Evolutionary conservation across 768 basidiomycete genomes (phyloP), one percentile per base, ranked within the genome.

Genomic region (Mycena floridula): DNA sequence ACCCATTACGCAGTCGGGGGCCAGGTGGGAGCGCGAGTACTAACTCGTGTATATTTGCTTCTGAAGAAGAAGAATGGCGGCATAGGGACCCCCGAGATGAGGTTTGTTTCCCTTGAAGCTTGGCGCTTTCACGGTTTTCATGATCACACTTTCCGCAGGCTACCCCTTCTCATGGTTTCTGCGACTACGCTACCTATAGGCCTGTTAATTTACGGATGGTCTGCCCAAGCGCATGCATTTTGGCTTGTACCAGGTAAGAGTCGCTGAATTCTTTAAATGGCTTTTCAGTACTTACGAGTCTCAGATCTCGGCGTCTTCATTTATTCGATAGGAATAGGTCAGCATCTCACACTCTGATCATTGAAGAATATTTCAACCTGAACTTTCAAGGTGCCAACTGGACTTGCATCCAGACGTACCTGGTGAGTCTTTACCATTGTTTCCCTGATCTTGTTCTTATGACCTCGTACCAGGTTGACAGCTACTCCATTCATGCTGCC

Each of bases 401-500:
- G 63, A 64, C 63, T n/a, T 67, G 66, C 35, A 74, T 79, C 24
- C 77, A 80, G 51, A 74, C 76, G 11, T 83, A 82, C 42, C 59
- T 81, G 37, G 73, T 83, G 39, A 59, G 73, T 46, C 47, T 57
- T 0, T 67, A 64, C 68, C 37, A 11, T 25, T 43, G 37, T 26
- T 23, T 22, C 11, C 28, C 23, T 46, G 24, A 5, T 25, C 36
- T 25, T 41, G 35, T 25, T 18, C 22, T 7, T 15, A 21, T 46
- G 11, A 11, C 18, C 35, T 50, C 45, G 49, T 54, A 37, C 47
- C 79, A 91, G 63, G 81, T 91, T 41, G 88, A 90, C 62, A 86
- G 81, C 54, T 92, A 92, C 60, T 84, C 89, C 9, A 76, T 86
- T 28, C 81, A 88, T 54, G 73, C 77, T 8, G 74, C 77, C 13